phyloP scores from a whole-genome alignment of 345 rosid genomes.

The Toxicodendron radicans region DNA sequence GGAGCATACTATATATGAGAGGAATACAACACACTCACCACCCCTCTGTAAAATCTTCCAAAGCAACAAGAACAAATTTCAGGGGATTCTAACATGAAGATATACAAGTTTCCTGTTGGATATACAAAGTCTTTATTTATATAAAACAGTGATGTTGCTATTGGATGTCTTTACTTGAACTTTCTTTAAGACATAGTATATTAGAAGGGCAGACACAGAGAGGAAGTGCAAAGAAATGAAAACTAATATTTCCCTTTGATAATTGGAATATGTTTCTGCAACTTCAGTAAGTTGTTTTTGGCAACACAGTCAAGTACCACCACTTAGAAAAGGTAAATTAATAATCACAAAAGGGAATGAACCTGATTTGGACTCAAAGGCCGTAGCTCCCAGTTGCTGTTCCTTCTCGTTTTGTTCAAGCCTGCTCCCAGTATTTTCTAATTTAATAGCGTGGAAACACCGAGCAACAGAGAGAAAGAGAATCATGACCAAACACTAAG shows the following conservation, averaged over 20 bases:
- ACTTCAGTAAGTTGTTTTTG: background rate
- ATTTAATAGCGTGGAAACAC: slow-evolving; percentile 7
- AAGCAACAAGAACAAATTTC: background rate
- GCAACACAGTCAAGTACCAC: background rate
- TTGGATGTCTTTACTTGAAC: background rate
- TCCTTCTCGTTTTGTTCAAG: slow-evolving; percentile 85
- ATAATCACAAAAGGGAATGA: slow-evolving; percentile 7
- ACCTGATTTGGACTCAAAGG: slow-evolving; percentile 87
- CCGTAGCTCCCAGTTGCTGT: slow-evolving; percentile 86
- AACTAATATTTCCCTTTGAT: background rate
- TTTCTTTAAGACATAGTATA: background rate
- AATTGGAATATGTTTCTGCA: background rate
- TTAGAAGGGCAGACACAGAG: too few species aligned
- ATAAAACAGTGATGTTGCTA: background rate
- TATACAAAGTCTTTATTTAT: background rate
- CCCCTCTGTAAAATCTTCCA: background rate
- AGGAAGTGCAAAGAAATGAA: background rate
- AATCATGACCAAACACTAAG: slow-evolving; percentile 8
- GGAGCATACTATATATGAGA: background rate
- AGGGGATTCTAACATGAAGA: background rate
- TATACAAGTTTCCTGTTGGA: background rate
- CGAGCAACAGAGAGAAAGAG: background rate
- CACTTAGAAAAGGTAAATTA: background rate
- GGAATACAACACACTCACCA: too few species aligned
- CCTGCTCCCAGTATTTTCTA: slow-evolving; percentile 90